Percentiles rank a stretch among this genome's conserved stretches.
phyloP scores from a whole-genome alignment of 345 rosid genomes.

The Arabidopsis suecica region DNA sequence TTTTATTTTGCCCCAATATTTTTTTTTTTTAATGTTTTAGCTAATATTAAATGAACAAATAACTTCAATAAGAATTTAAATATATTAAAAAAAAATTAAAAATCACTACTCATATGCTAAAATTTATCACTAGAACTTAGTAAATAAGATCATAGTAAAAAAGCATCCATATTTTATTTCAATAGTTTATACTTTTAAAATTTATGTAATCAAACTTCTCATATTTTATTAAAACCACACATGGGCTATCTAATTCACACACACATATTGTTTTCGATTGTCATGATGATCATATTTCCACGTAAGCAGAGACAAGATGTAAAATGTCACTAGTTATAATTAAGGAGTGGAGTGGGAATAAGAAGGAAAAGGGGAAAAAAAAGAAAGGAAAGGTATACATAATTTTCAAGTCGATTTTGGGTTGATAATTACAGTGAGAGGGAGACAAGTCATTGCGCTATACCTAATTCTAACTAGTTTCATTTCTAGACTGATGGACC shows the following conservation, averaged over 20 bases:
- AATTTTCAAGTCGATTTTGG: constrained; percentile 35
- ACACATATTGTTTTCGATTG: neutral
- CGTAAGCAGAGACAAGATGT: constrained; percentile 23
- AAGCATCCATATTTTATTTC: neutral
- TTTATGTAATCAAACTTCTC: neutral
- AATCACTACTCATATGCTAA: neutral
- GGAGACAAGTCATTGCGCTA: constrained; percentile 35
- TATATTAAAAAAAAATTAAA: too few species aligned
- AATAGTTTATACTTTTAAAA: neutral
- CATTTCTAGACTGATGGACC: constrained; percentile 37
- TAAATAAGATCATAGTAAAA: neutral
- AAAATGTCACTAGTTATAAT: constrained; percentile 8
- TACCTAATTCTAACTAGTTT: constrained; percentile 41
- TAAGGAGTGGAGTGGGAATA: constrained; percentile 27
- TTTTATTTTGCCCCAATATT: too few species aligned
- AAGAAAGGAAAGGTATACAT: constrained; percentile 26
- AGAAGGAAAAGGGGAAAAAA: neutral
- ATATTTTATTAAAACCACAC: neutral
- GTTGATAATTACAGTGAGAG: constrained; percentile 37
- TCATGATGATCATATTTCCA: constrained; percentile 29
- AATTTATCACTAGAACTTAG: neutral
- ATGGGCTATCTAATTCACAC: neutral
- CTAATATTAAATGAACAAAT: too few species aligned
- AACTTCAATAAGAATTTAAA: neutral
- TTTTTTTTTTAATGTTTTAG: too few species aligned